Evolutionary conservation across 257 asterid genomes (phyloP).

Genomic region (Ilex aquifolium): DNA sequence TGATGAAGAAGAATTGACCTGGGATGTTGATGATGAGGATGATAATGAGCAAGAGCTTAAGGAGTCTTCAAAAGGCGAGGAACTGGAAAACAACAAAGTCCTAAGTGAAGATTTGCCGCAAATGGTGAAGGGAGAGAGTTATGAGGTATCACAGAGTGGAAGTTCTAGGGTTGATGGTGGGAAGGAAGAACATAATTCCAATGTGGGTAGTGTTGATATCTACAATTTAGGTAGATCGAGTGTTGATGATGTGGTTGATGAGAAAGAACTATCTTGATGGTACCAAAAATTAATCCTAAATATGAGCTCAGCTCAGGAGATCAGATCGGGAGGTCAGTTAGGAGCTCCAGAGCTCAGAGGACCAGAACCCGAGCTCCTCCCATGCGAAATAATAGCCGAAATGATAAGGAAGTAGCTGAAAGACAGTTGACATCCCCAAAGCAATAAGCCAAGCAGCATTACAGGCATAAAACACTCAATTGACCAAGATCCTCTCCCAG

Average conservation of each 20-base stretch:
- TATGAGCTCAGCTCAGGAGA: no score
- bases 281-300: no score
- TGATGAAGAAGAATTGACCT: slow-evolving; percentile 69
- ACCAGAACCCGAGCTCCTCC: no score
- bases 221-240: not conserved
- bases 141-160: not conserved
- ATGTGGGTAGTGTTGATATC: slow-evolving; percentile 7
- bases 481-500: no score
- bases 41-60: not conserved
- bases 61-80: slow-evolving; percentile 24
- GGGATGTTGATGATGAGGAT: slow-evolving; percentile 72
- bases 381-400: no score
- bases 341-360: no score
- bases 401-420: no score
- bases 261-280: not conserved
- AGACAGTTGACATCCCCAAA: no score
- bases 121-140: not conserved
- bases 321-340: no score
- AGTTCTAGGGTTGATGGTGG: slow-evolving; percentile 17
- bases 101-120: slow-evolving; percentile 11
- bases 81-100: slow-evolving; percentile 13
- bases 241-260: not conserved
- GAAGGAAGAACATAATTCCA: slow-evolving; percentile 13
- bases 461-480: no score
- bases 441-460: no score